A percentile compares a stretch with the other conserved stretches of the same genome.
phyloP scores from a whole-genome alignment of 2,329 filamentous ascomycete species.

The Chaetomium strumarium region DNA sequence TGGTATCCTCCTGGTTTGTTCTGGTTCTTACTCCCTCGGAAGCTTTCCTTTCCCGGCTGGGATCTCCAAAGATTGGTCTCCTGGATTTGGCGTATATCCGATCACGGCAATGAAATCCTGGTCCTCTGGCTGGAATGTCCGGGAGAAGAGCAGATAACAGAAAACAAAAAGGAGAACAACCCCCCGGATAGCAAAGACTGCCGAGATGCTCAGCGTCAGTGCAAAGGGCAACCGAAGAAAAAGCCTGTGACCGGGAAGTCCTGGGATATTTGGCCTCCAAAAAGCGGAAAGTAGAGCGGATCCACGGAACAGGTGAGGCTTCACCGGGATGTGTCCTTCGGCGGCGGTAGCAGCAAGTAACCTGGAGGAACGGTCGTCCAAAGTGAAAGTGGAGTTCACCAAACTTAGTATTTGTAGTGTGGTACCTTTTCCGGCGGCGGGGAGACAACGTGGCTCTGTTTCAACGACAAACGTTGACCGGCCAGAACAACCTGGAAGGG shows the following conservation, averaged over 20 bases:
- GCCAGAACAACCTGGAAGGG: constrained; percentile 7
- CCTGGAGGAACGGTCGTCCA: constrained; percentile 18
- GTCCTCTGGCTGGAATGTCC: constrained; percentile 1
- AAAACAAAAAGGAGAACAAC: constrained; percentile 16
- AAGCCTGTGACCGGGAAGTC: constrained; percentile 25
- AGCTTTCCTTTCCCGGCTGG: constrained; percentile 8
- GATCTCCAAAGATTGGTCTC: constrained; percentile 10
- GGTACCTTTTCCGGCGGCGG: constrained; percentile 10
- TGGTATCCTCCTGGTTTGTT: constrained; percentile 20
- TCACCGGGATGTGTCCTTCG: constrained; percentile 24
- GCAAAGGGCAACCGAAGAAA: constrained; percentile 21
- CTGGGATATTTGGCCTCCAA: constrained; percentile 23
- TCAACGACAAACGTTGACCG: constrained; percentile 7
- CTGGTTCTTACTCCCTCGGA: constrained; percentile 5
- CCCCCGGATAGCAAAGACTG: constrained; percentile 8
- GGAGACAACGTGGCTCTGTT: constrained; percentile 18
- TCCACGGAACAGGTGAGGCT: constrained; percentile 24
- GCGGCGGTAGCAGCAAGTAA: constrained; percentile 13
- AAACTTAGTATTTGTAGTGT: constrained; percentile 14
- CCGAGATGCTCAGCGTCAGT: constrained; percentile 14
- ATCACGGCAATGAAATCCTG: constrained; percentile 10
- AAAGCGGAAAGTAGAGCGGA: constrained; percentile 18
- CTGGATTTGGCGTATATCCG: constrained; percentile 1
- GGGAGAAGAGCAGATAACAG: constrained; percentile 18
- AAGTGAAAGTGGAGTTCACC: constrained; percentile 18